Evolutionary conservation across 2,329 filamentous ascomycete species (phyloP).

Genomic region (Boeremia lycopersici): DNA sequence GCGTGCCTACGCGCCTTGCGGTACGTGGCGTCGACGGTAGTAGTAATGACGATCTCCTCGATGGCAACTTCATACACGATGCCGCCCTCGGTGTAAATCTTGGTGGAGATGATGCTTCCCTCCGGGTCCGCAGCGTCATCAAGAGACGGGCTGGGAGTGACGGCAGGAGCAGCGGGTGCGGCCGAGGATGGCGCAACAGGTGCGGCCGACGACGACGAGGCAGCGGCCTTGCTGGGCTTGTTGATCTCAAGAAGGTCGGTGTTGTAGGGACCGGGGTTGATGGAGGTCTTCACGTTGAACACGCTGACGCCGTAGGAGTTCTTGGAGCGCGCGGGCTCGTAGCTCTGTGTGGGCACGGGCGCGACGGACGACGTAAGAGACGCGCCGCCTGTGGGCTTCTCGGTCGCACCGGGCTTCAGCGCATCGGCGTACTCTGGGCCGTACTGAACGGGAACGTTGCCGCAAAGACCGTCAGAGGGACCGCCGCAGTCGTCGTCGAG

Average conservation of each 20-base stretch:
- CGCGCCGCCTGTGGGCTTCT: constrained; percentile 27
- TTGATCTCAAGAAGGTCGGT: constrained; percentile 16
- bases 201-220: background rate
- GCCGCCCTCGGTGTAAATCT: constrained; percentile 51
- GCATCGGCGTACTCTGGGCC: constrained; percentile 51
- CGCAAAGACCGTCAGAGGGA: constrained; percentile 67
- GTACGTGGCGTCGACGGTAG: constrained; percentile 44
- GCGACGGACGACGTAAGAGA: constrained; percentile 25
- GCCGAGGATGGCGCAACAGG: constrained; percentile 17
- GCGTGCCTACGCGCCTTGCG: constrained; percentile 34
- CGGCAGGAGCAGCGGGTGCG: constrained; percentile 24
- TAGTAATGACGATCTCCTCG: constrained; percentile 51
- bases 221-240: constrained; percentile 12
- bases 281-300: constrained; percentile 27
- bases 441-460: constrained; percentile 60
- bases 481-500: constrained; percentile 65
- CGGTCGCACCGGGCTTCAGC: constrained; percentile 28
- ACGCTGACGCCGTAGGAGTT: constrained; percentile 45
- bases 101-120: constrained; percentile 46
- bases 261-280: background rate
- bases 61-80: constrained; percentile 54
- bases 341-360: constrained; percentile 43
- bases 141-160: constrained; percentile 30
- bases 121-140: constrained; percentile 8
- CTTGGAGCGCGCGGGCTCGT: constrained; percentile 37